Evolutionary conservation across 495 filamentous ascomycete genomes (phyloP).

Genomic region (Hypoxylon lenormandii): DNA sequence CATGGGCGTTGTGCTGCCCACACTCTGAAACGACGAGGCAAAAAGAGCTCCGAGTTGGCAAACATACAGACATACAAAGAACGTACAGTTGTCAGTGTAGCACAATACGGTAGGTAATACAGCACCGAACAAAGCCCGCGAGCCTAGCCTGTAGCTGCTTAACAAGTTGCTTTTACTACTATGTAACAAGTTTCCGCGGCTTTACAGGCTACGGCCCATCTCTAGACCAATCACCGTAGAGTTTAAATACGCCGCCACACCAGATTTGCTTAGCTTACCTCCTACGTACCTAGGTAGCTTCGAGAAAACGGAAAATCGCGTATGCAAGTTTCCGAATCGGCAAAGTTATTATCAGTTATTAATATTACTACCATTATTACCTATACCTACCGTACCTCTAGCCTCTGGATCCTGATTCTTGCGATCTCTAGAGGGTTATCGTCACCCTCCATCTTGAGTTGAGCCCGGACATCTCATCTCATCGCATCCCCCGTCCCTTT

Average conservation of each 20-base stretch:
- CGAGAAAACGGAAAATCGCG: slow-evolving; percentile 20
- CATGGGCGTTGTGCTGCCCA: slow-evolving; percentile 17
- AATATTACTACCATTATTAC: slow-evolving; percentile 21
- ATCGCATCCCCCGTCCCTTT: neutral
- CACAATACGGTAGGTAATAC: too few relatives aligned
- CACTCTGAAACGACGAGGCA: slow-evolving; percentile 20
- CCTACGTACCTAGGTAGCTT: slow-evolving; percentile 12
- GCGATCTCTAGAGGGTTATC: slow-evolving; percentile 8
- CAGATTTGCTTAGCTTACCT: slow-evolving; percentile 1
- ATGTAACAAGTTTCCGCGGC: slow-evolving; percentile 4
- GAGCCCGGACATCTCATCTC: neutral
- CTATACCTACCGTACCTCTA: neutral
- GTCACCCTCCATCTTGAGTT: slow-evolving; percentile 7
- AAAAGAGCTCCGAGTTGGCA: too few relatives aligned
- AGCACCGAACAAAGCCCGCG: too few relatives aligned
- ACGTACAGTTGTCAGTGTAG: too few relatives aligned
- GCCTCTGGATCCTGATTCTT: slow-evolving; percentile 22
- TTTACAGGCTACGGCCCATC: neutral
- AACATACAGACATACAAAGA: too few relatives aligned
- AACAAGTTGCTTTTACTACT: too few relatives aligned
- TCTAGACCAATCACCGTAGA: slow-evolving; percentile 21
- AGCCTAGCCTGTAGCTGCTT: slow-evolving; percentile 13
- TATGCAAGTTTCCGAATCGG: slow-evolving; percentile 45
- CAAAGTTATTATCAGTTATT: slow-evolving; percentile 21
- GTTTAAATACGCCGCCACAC: neutral